Conservation (phyloP, 164 flowering plant species). For the Aristolochia contorta region DNA sequence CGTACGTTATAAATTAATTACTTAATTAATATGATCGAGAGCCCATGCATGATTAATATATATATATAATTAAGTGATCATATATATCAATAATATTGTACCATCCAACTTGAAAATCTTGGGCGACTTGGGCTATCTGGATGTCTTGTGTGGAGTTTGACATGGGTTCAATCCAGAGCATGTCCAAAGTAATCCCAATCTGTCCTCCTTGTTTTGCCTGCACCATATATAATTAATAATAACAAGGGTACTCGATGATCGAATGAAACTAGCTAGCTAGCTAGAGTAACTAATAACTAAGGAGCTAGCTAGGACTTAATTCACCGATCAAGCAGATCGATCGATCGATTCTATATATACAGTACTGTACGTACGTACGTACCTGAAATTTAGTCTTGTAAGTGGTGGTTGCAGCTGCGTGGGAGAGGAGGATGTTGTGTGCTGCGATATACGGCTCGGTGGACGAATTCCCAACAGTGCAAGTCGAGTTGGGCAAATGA, state of each 20-base stretch:
- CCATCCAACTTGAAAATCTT: conserved; percentile 91
- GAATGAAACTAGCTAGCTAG: too few species aligned
- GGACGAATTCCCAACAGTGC: conserved; percentile 26
- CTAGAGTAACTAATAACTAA: too few species aligned
- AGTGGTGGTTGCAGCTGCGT: conserved; percentile 61
- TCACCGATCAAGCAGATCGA: too few species aligned
- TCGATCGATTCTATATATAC: too few species aligned
- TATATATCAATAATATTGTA: too few species aligned
- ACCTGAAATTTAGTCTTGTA: conserved; percentile 68
- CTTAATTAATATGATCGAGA: too few species aligned
- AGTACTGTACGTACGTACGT: too few species aligned
- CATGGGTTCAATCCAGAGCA: conserved; percentile 84
- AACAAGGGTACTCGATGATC: too few species aligned
- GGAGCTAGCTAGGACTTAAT: too few species aligned
- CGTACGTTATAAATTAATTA: too few species aligned
- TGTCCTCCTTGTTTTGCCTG: conserved; percentile 52
- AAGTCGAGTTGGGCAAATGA: background rate
- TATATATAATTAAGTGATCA: too few species aligned
- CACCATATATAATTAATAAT: background rate
- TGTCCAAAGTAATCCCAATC: conserved; percentile 63
- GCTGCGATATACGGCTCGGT: conserved; percentile 73
- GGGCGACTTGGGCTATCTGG: conserved; percentile 56
- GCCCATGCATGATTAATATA: too few species aligned
- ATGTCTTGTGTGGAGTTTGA: conserved; percentile 57
- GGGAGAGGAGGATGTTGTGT: conserved; percentile 80